Conservation (phyloP, 257 asterid genomes). For the Datura wrightii region DNA sequence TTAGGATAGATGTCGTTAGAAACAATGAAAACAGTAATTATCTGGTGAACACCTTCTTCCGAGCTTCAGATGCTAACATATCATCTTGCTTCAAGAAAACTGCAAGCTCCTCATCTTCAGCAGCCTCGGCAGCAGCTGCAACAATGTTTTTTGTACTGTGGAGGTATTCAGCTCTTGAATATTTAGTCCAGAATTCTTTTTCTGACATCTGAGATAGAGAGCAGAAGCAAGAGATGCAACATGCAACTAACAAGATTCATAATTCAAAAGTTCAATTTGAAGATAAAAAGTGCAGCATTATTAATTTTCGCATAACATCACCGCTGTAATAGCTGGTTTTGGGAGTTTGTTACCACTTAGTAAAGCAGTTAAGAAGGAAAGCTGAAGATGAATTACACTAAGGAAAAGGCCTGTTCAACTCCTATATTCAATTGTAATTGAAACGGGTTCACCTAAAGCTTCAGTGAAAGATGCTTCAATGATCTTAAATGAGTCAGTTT, state of each 20-base stretch:
- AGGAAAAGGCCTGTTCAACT: background rate
- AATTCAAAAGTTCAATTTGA: background rate
- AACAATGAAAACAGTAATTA: conserved; percentile 6
- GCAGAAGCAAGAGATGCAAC: background rate
- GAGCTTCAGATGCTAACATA: conserved; percentile 85
- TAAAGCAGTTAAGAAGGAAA: conserved; percentile 15
- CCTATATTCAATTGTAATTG: conserved; percentile 3
- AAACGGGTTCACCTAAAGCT: conserved; percentile 18
- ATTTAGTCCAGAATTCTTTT: conserved; percentile 97
- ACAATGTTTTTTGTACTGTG: conserved; percentile 90
- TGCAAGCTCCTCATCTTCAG: conserved; percentile 98
- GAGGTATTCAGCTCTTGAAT: conserved; percentile 93
- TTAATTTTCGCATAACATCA: background rate
- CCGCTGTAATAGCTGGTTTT: background rate
- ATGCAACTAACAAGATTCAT: background rate
- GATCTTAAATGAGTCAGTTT: background rate
- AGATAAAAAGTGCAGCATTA: background rate
- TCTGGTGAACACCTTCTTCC: conserved; percentile 67
- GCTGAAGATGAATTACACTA: background rate
- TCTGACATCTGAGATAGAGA: conserved; percentile 73
- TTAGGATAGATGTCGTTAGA: background rate
- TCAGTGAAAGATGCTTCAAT: background rate
- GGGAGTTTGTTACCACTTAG: conserved; percentile 11
- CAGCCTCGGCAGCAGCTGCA: conserved; percentile 99
- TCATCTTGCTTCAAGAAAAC: conserved; percentile 94